Percentiles rank a stretch among this genome's conserved stretches.
Evolutionary conservation across 2,329 filamentous ascomycete species (phyloP).

Genomic region (Colletotrichum cereale): DNA sequence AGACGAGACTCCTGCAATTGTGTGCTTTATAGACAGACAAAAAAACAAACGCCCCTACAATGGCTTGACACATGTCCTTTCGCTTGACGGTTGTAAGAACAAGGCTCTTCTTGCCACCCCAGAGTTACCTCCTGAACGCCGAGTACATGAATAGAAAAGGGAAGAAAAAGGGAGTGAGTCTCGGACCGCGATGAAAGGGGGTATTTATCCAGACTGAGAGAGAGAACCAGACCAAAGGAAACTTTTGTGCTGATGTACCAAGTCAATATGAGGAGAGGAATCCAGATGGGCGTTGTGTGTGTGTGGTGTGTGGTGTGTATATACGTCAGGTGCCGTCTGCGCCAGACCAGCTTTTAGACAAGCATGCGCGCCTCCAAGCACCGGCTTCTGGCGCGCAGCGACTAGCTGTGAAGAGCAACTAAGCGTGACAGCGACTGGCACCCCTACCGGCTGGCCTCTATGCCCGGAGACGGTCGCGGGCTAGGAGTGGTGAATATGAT

Average conservation of each 20-base stretch:
- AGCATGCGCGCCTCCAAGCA: too few species aligned
- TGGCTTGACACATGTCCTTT: slow-evolving; percentile 2
- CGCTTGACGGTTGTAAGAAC: neutral
- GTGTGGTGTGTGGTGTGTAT: neutral
- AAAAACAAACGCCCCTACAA: slow-evolving; percentile 14
- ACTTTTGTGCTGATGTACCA: neutral
- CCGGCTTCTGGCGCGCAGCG: neutral
- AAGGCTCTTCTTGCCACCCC: neutral
- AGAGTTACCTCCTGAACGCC: slow-evolving; percentile 14
- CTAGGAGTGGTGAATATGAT: neutral
- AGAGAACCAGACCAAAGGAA: slow-evolving; percentile 8
- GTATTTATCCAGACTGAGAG: slow-evolving; percentile 40
- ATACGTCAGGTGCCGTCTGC: neutral
- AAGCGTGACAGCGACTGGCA: neutral
- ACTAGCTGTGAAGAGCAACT: neutral
- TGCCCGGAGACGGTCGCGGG: neutral
- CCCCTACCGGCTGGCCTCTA: neutral
- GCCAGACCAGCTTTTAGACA: neutral
- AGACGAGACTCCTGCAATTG: neutral
- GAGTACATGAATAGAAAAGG: neutral
- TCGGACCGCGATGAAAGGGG: slow-evolving; percentile 30
- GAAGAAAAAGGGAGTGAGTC: neutral
- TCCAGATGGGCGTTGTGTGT: neutral
- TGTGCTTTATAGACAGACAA: neutral
- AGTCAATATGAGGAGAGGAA: neutral